Base-by-base conservation (phyloP, 2,329 filamentous ascomycete genomes). In the Fusarium devonianum region DNA sequence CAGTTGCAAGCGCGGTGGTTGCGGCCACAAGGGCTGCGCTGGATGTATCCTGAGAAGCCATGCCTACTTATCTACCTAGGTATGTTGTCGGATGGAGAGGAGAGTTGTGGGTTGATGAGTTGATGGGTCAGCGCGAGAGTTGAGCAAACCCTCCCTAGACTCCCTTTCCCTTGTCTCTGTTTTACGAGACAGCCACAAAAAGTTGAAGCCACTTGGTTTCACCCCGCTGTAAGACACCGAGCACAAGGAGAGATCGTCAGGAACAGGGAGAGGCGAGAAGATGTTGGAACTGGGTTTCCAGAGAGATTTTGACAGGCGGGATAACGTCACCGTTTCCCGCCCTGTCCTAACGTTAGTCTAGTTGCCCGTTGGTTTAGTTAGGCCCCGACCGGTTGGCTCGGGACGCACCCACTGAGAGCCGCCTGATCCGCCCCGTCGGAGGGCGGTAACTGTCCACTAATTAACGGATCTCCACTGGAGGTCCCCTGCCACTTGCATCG, bases 1-100 rank as follows among this genome's bases (percentile, higher is more conserved):
- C 58, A 7, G 76, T 78, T 7, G 72, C 69, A n/a, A 74, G 57
- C 25, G 73, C 71, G 0, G 77, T 75, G 2, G 73, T 73, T 14
- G 70, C 71, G 21, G 73, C 68, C 38, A 75, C 57, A 7, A 71
- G 59, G 14, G 67, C 60, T 4, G 71, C 38, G 22, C 44, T 55
- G 40, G 58, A 32, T 19, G 40, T 38, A 33, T 57, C 51, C 13
- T 59, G 60, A 12, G 52, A 37, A 4, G 43, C 14, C 48, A 63
- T 40, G 54, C 38, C 25, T 13, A n/a, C n/a, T n/a, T n/a, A n/a
- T n/a, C n/a, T n/a, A n/a, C n/a, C n/a, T n/a, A n/a, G n/a, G n/a
- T n/a, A n/a, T n/a, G n/a, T n/a, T n/a, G n/a, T n/a, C n/a, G n/a
- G n/a, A n/a, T n/a, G n/a, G n/a, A n/a, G 19, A 16, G 26, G 16